Percentiles rank a stretch among this genome's conserved stretches.
Evolutionary conservation across 169 alveolate species (phyloP).

Genomic region (Babesia ovata): DNA sequence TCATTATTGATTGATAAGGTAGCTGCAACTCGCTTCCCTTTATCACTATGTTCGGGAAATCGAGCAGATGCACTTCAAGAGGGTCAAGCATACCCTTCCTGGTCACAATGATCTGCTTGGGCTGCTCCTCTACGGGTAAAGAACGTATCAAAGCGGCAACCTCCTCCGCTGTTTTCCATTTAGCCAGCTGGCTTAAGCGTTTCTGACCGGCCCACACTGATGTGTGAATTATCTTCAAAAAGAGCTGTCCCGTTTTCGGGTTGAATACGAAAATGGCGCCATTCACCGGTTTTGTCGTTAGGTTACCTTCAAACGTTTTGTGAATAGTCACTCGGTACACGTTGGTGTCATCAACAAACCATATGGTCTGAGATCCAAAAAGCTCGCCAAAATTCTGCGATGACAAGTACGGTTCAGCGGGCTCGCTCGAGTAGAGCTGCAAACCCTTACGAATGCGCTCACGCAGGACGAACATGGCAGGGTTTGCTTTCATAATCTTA

Average conservation of each 20-base stretch:
- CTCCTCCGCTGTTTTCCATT: conserved; percentile 99
- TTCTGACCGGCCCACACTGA: conserved; percentile 99
- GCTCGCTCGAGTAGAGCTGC: conserved; percentile 98
- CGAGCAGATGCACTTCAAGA: conserved; percentile 98
- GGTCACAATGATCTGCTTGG: conserved; percentile 99
- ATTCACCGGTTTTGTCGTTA: conserved; percentile 99
- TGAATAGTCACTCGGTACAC: conserved; percentile 99
- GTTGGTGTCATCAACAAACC: conserved; percentile 99
- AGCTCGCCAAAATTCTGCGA: conserved; percentile 98
- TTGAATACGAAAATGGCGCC: conserved; percentile 99
- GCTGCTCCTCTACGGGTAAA: conserved; percentile 99
- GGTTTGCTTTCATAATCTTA: conserved; percentile 99
- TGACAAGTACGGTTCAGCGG: conserved; percentile 99
- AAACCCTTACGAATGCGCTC: conserved; percentile 99
- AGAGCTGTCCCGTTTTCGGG: conserved; percentile 99
- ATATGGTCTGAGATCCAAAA: conserved; percentile 96
- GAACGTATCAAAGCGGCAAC: conserved; percentile 99
- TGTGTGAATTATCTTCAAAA: conserved; percentile 99
- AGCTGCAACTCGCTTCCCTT: conserved; percentile 98
- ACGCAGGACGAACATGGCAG: conserved; percentile 98
- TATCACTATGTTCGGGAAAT: conserved; percentile 99
- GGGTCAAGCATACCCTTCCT: conserved; percentile 99
- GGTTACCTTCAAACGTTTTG: conserved; percentile 99
- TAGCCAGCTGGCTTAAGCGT: conserved; percentile 98
- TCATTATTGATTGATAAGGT: conserved; percentile 98